Conservation (phyloP, 805 yeast species). For the Saccharomyces jurei region DNA sequence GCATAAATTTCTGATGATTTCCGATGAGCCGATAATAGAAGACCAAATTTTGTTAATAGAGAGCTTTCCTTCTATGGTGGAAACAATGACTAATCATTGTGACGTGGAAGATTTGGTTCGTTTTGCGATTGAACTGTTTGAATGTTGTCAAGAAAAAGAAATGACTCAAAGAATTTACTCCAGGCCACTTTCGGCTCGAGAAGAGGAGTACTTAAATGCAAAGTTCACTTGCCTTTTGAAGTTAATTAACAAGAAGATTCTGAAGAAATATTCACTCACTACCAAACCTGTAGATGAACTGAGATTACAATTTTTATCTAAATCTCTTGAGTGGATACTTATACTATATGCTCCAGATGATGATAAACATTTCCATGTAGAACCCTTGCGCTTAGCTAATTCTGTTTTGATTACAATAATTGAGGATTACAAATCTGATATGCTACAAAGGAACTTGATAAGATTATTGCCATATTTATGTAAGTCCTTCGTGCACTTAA, state of each 20-base stretch:
- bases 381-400: constrained; percentile 48
- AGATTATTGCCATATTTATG: constrained; percentile 50
- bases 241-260: constrained; percentile 1
- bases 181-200: constrained; percentile 17
- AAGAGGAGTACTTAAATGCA: constrained; percentile 47
- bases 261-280: constrained; percentile 10
- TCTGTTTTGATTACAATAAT: constrained; percentile 48
- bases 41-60: constrained; percentile 62
- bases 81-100: constrained; percentile 28
- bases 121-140: constrained; percentile 13
- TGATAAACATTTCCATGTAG: constrained; percentile 44
- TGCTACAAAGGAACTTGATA: constrained; percentile 40
- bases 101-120: constrained; percentile 13
- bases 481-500: constrained; percentile 42
- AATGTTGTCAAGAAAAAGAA: constrained; percentile 19
- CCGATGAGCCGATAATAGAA: constrained; percentile 40
- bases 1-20: constrained; percentile 39
- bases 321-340: constrained; percentile 48
- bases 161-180: constrained; percentile 4
- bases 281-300: constrained; percentile 11
- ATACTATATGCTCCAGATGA: constrained; percentile 45
- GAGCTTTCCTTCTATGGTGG: constrained; percentile 47
- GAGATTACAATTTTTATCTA: constrained; percentile 34
- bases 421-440: constrained; percentile 32
- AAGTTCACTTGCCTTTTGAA: constrained; percentile 46